These are phyloP conservation scores for Fomitopsis schrenkii DNA, from an alignment of 1,284 basidiomycete genomes.

Conservation along the genomic window DNA sequence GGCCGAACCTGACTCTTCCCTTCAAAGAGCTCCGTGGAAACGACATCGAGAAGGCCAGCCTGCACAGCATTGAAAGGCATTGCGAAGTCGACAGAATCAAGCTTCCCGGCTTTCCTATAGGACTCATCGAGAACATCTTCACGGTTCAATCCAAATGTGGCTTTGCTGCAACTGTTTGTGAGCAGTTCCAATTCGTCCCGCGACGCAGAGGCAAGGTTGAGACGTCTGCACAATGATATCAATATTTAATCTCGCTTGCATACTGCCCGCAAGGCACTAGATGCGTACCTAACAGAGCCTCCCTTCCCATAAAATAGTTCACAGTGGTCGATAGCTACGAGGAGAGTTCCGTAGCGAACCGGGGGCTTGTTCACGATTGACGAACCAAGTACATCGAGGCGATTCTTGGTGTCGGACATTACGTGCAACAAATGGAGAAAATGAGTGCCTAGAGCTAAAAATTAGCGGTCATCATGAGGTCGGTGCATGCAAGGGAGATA, in stretches of 20 bases:
- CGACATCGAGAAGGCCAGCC: conserved; percentile 20
- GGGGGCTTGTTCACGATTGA: neutral
- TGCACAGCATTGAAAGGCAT: conserved; percentile 24
- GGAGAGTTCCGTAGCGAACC: neutral
- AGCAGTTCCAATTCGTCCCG: conserved; percentile 12
- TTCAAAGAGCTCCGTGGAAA: conserved; percentile 21
- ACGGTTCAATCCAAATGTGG: conserved; percentile 17
- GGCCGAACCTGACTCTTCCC: conserved; percentile 9
- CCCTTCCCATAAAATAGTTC: neutral
- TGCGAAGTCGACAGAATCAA: conserved; percentile 20
- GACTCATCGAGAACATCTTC: conserved; percentile 21
- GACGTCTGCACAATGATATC: neutral
- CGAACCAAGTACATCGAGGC: neutral
- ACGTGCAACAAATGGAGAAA: no score
- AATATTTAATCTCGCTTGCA: no score
- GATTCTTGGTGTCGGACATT: neutral
- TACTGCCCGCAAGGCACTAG: no score
- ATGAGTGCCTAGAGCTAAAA: no score
- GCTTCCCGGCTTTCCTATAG: conserved; percentile 23
- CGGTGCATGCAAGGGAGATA: no score
- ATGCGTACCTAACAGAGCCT: neutral
- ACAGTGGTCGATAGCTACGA: neutral
- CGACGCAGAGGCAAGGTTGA: conserved; percentile 2
- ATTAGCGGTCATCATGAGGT: no score
- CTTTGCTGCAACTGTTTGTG: conserved; percentile 15